phyloP scores from a whole-genome alignment of 2,329 filamentous ascomycete species.

The Neonectria sp. region DNA sequence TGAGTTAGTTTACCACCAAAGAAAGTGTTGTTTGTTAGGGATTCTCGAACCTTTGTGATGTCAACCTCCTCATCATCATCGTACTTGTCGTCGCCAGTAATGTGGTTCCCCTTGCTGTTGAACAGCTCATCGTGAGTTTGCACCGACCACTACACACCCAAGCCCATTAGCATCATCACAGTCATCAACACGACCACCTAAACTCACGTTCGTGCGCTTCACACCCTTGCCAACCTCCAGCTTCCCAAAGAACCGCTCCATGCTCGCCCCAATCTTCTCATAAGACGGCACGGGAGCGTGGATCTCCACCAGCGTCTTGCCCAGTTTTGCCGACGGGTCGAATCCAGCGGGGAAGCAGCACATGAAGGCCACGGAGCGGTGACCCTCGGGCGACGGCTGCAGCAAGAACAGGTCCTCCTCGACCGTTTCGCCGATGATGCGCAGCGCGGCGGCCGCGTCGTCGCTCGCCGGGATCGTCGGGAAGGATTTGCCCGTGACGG shows the following conservation, averaged over 20 bases:
- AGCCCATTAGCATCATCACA: slow-evolving; percentile 1
- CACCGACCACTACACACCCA: slow-evolving; percentile 37
- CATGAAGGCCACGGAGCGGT: slow-evolving; percentile 63
- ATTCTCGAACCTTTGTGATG: slow-evolving; percentile 31
- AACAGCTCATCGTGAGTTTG: slow-evolving; percentile 27
- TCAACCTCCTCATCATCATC: slow-evolving; percentile 25
- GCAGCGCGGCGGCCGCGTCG: slow-evolving; percentile 52
- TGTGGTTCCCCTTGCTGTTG: slow-evolving; percentile 32
- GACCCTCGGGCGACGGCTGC: slow-evolving; percentile 57
- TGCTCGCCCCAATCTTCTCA: slow-evolving; percentile 67
- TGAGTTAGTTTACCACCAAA: neutral
- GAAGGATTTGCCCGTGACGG: slow-evolving; percentile 51
- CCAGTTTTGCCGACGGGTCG: slow-evolving; percentile 65
- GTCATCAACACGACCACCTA: neutral
- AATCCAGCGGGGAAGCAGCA: slow-evolving; percentile 69
- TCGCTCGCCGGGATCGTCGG: slow-evolving; percentile 50
- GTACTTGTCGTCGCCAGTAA: slow-evolving; percentile 37
- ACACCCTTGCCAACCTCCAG: slow-evolving; percentile 64
- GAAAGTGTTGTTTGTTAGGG: neutral
- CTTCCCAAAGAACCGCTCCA: slow-evolving; percentile 68
- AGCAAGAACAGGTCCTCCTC: slow-evolving; percentile 71
- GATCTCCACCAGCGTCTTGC: slow-evolving; percentile 63
- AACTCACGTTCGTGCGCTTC: slow-evolving; percentile 65
- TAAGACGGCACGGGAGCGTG: slow-evolving; percentile 69
- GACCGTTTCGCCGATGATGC: slow-evolving; percentile 63